These are phyloP conservation scores for Nakazawaea ishiwadae DNA, from an alignment of 805 yeast species.

Conservation along the genomic window DNA sequence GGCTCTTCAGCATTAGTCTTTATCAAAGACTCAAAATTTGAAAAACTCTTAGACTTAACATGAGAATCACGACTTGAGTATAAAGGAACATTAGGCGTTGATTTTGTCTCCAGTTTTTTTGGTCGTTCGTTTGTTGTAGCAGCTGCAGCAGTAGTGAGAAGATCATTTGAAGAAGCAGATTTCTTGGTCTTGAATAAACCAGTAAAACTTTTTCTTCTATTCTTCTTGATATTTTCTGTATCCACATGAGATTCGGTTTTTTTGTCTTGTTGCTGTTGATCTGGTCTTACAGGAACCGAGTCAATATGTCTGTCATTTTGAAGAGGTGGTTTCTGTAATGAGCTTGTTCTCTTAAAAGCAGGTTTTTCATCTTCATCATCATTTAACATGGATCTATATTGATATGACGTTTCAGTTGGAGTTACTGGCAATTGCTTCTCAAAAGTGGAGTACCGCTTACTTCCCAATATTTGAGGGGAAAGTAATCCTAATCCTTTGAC, in stretches of 20 bases:
- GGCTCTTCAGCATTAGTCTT: neutral
- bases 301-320: too few relatives aligned
- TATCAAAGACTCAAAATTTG: slow-evolving; percentile 8
- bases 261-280: neutral
- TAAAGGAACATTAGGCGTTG: slow-evolving; percentile 1
- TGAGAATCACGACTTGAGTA: neutral
- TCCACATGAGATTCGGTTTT: neutral
- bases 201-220: slow-evolving; percentile 18
- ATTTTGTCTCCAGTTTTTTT: neutral
- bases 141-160: neutral
- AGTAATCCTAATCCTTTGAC: slow-evolving; percentile 4
- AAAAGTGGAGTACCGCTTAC: neutral
- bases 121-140: neutral
- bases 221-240: slow-evolving; percentile 2
- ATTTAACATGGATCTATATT: neutral
- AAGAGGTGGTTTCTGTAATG: too few relatives aligned
- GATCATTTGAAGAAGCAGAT: slow-evolving; percentile 1
- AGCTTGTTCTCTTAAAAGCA: neutral
- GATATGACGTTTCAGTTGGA: too few relatives aligned
- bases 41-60: slow-evolving; percentile 12
- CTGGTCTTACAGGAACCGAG: too few relatives aligned
- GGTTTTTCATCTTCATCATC: neutral
- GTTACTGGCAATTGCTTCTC: neutral
- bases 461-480: neutral
- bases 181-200: slow-evolving; percentile 19